Evolutionary conservation across 75 land plant genomes (phyloP).

Genomic region (Cryptomeria japonica): DNA sequence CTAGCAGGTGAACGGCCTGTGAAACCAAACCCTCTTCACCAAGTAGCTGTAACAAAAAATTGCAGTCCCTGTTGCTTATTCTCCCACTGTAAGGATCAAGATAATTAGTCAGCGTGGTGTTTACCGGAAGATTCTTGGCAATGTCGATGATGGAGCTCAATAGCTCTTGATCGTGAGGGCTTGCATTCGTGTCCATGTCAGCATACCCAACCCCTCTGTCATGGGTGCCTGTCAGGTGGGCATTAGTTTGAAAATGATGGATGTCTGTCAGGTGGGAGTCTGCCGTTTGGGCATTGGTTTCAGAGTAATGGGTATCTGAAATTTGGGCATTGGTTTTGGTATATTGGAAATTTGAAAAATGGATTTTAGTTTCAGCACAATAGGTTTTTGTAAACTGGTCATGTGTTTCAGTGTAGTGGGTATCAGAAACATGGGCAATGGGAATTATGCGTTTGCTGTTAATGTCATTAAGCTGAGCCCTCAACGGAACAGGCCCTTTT

Average conservation of each 20-base stretch:
- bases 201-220: background rate
- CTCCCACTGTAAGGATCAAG: conserved; percentile 40
- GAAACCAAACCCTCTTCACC: conserved; percentile 37
- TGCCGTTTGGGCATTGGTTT: background rate
- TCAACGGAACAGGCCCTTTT: background rate
- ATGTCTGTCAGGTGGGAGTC: background rate
- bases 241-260: background rate
- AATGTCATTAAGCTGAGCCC: background rate
- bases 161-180: background rate
- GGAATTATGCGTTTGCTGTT: background rate
- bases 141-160: conserved; percentile 11
- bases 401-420: background rate
- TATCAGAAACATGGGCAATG: background rate
- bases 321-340: background rate
- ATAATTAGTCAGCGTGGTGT: conserved; percentile 51
- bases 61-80: conserved; percentile 46
- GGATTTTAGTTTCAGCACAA: background rate
- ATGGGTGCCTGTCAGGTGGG: background rate
- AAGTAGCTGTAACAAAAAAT: conserved; percentile 48
- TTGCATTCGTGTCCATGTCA: background rate
- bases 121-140: conserved; percentile 51
- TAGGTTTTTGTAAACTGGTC: background rate
- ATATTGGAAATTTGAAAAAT: background rate
- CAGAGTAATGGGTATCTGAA: background rate
- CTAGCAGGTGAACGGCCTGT: conserved; percentile 61